A percentile compares a stretch with the other conserved stretches of the same genome.
Conservation (phyloP, 2,329 filamentous ascomycete genomes). For the Ceratocystis ficicola region DNA sequence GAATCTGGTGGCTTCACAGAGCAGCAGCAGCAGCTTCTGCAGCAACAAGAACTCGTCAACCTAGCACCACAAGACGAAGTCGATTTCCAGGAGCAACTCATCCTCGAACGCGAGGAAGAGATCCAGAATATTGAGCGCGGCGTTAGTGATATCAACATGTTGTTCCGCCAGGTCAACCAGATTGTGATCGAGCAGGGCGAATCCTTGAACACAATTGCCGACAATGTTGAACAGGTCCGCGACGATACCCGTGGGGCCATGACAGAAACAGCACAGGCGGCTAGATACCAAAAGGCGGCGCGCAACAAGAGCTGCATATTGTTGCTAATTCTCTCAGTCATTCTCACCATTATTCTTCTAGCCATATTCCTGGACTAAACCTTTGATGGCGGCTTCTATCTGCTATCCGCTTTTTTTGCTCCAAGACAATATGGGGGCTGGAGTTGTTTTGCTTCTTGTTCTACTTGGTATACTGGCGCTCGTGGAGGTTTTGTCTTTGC, state of each 20-base stretch:
- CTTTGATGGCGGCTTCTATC: background rate
- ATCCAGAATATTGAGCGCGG: conserved; percentile 96
- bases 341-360: conserved; percentile 77
- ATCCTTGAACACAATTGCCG: conserved; percentile 71
- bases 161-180: conserved; percentile 95
- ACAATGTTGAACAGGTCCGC: conserved; percentile 74
- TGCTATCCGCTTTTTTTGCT: no score
- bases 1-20: conserved; percentile 24
- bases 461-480: conserved; percentile 25
- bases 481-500: conserved; percentile 22
- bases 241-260: conserved; percentile 77
- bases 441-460: conserved; percentile 23
- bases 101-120: conserved; percentile 91
- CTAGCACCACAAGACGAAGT: conserved; percentile 88
- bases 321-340: conserved; percentile 74
- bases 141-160: conserved; percentile 86
- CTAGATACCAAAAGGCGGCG: conserved; percentile 87
- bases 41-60: conserved; percentile 64
- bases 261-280: conserved; percentile 70
- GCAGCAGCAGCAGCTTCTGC: conserved; percentile 37
- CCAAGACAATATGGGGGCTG: no score
- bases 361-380: conserved; percentile 65
- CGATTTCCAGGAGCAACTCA: conserved; percentile 91
- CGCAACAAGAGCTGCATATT: conserved; percentile 90
- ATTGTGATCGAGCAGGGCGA: conserved; percentile 92